Evolutionary conservation across 371 early-diverging fungal genomes (phyloP).

Genomic region (Lichtheimia corymbifera): DNA sequence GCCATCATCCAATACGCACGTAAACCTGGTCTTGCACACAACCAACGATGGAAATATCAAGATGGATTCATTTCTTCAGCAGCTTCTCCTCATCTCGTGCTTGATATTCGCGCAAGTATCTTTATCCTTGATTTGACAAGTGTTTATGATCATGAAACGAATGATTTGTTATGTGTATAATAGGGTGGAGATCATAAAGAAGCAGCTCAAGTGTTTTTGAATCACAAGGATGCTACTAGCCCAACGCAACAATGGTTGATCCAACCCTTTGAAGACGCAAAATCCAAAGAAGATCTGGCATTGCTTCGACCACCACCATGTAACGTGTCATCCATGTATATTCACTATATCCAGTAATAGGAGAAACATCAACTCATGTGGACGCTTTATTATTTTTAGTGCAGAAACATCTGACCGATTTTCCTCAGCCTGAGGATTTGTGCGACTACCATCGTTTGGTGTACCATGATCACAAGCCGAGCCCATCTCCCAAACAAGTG

Average conservation of each 20-base stretch:
- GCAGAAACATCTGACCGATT: conserved; percentile 23
- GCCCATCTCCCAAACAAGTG: conserved; percentile 34
- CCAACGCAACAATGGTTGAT: conserved; percentile 47
- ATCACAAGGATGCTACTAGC: conserved; percentile 28
- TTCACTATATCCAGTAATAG: not conserved
- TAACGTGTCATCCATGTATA: conserved; percentile 10
- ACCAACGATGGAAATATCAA: conserved; percentile 50
- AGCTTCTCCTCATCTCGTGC: conserved; percentile 38
- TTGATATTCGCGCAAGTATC: conserved; percentile 40
- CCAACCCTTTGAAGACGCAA: conserved; percentile 45
- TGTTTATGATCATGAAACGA: no score
- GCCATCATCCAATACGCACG: conserved; percentile 50
- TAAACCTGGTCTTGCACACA: conserved; percentile 50
- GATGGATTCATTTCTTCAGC: conserved; percentile 46
- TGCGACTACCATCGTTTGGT: conserved; percentile 42
- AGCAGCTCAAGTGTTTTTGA: conserved; percentile 34
- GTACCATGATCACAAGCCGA: conserved; percentile 27
- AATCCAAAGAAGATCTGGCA: conserved; percentile 36
- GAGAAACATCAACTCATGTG: no score
- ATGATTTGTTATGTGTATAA: not conserved
- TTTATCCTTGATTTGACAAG: no score
- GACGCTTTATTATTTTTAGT: conserved; percentile 1
- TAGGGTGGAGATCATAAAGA: conserved; percentile 47
- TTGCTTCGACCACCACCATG: conserved; percentile 44
- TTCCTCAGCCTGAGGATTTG: conserved; percentile 43